phyloP scores from a whole-genome alignment of 176 grass and related monocot genomes.

The Thalia dealbata region DNA sequence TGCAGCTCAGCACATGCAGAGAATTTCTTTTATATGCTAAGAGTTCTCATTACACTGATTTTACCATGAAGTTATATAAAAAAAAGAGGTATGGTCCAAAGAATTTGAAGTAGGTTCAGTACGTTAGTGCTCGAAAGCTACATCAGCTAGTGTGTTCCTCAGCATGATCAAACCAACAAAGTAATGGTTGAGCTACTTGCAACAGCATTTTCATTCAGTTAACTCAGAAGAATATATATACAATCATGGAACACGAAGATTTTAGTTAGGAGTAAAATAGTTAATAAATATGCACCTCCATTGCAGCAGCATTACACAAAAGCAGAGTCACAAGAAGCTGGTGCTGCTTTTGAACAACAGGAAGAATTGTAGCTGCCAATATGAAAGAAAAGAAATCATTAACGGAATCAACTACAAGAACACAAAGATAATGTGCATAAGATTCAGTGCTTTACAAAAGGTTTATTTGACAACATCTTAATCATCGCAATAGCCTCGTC shows the following conservation, averaged over 20 bases:
- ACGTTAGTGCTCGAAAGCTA: no score
- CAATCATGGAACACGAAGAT: neutral
- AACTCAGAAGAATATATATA: neutral
- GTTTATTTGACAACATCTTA: neutral
- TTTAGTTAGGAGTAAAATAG: neutral
- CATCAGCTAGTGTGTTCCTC: no score
- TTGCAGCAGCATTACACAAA: conserved; percentile 77
- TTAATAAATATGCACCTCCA: conserved; percentile 59
- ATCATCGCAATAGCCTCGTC: neutral
- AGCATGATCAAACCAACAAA: neutral
- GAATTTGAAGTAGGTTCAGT: neutral
- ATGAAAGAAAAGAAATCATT: conserved; percentile 12
- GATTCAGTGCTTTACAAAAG: neutral
- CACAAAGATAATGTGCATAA: neutral
- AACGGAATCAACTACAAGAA: neutral
- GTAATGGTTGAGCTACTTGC: neutral
- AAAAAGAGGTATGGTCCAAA: neutral
- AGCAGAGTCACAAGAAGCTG: conserved; percentile 97
- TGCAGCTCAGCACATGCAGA: no score
- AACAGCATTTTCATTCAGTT: neutral
- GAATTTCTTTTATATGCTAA: no score
- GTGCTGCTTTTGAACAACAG: conserved; percentile 99
- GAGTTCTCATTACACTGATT: no score
- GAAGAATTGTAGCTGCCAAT: conserved; percentile 75
- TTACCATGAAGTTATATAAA: no score